Evolutionary conservation across 176 grass and related monocot species (phyloP).

Genomic region (Microstegium vimineum): DNA sequence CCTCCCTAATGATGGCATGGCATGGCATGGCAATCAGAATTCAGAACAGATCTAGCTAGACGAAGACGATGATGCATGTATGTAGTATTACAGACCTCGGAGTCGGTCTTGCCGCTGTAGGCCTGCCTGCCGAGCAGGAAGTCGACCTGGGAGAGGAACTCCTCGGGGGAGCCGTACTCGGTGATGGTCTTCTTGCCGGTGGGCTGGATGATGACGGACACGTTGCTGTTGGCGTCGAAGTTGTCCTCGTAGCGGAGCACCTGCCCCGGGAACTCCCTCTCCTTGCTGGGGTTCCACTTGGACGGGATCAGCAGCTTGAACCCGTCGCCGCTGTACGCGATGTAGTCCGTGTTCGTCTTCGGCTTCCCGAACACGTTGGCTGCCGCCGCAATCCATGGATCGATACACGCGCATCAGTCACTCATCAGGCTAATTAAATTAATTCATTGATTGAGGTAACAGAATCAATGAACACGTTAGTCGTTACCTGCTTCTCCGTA

Average conservation of each 20-base stretch:
- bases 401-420: background rate
- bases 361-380: slow-evolving; percentile 91
- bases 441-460: no score
- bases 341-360: slow-evolving; percentile 75
- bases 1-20: slow-evolving; percentile 42
- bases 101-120: slow-evolving; percentile 70
- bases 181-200: slow-evolving; percentile 80
- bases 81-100: slow-evolving; percentile 82
- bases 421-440: background rate
- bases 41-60: no score
- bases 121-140: slow-evolving; percentile 79
- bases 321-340: slow-evolving; percentile 62
- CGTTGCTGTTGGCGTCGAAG: slow-evolving; percentile 84
- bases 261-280: slow-evolving; percentile 85
- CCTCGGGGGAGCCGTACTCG: slow-evolving; percentile 72
- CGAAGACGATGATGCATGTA: no score
- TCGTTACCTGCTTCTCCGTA: slow-evolving; percentile 80
- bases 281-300: slow-evolving; percentile 96
- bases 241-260: slow-evolving; percentile 96
- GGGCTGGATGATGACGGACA: slow-evolving; percentile 73
- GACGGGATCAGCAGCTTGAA: slow-evolving; percentile 84
- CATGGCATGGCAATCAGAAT: no score
- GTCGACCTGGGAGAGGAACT: slow-evolving; percentile 79
- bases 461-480: no score
- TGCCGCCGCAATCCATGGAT: background rate